These are phyloP conservation scores for Rasamsonia emersonii DNA, from an alignment of 2,329 filamentous ascomycete genomes.

Conservation along the genomic window DNA sequence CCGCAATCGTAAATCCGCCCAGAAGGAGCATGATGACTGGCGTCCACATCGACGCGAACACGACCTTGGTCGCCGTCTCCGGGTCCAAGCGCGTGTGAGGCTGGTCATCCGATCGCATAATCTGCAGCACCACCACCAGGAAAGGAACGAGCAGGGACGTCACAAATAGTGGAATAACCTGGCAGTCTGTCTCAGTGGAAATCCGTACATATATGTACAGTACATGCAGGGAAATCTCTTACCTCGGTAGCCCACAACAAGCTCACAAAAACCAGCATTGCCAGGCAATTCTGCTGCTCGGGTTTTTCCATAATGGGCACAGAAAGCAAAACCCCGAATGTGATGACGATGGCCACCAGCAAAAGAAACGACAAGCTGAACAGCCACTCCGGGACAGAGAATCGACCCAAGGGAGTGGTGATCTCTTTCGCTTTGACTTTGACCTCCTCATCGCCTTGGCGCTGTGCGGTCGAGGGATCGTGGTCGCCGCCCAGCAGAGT, in stretches of 20 bases:
- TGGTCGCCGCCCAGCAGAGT: slow-evolving; percentile 70
- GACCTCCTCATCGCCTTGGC: slow-evolving; percentile 73
- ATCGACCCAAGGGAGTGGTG: slow-evolving; percentile 67
- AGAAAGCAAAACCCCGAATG: slow-evolving; percentile 67
- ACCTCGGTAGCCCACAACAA: slow-evolving; percentile 94
- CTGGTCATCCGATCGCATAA: slow-evolving; percentile 68
- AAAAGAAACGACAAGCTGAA: slow-evolving; percentile 73
- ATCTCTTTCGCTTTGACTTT: slow-evolving; percentile 59
- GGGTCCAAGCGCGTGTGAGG: slow-evolving; percentile 64
- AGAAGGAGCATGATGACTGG: slow-evolving; percentile 97
- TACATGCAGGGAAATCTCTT: slow-evolving; percentile 17
- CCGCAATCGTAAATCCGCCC: slow-evolving; percentile 91
- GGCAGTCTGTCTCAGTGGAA: slow-evolving; percentile 3
- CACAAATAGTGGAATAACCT: slow-evolving; percentile 94
- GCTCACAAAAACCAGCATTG: slow-evolving; percentile 88
- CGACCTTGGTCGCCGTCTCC: slow-evolving; percentile 70
- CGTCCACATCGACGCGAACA: slow-evolving; percentile 97
- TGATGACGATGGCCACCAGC: slow-evolving; percentile 57
- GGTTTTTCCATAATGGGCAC: slow-evolving; percentile 75
- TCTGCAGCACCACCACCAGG: slow-evolving; percentile 74
- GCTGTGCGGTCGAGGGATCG: slow-evolving; percentile 57
- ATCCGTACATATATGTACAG: neutral
- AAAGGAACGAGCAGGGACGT: slow-evolving; percentile 92
- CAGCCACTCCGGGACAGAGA: slow-evolving; percentile 72
- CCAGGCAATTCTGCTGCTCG: slow-evolving; percentile 93